A percentile compares a stretch with the other conserved stretches of the same genome.
phyloP scores from a whole-genome alignment of 2,329 filamentous ascomycete genomes.

The Calonectria crousiana region DNA sequence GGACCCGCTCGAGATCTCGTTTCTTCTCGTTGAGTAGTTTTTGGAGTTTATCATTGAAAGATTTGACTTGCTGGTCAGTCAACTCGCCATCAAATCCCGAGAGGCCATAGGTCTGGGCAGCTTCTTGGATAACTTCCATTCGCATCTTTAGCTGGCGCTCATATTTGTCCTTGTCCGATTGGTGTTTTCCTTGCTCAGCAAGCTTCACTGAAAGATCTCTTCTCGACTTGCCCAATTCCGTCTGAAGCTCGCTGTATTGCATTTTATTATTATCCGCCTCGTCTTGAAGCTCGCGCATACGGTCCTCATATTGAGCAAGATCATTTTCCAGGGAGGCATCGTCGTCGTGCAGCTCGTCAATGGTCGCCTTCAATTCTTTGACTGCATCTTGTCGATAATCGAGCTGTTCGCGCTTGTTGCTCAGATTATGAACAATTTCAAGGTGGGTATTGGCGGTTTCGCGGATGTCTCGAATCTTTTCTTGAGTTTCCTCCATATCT shows the following conservation, averaged over 20 bases:
- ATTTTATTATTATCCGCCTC: conserved; percentile 73
- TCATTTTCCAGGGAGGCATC: conserved; percentile 81
- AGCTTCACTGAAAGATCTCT: conserved; percentile 64
- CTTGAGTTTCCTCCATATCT: conserved; percentile 71
- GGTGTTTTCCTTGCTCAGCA: conserved; percentile 79
- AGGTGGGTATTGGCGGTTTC: conserved; percentile 80
- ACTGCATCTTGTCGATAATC: conserved; percentile 78
- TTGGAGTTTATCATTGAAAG: conserved; percentile 83
- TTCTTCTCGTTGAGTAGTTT: conserved; percentile 84
- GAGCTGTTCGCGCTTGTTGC: conserved; percentile 81
- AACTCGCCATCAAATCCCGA: conserved; percentile 87
- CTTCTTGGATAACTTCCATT: conserved; percentile 80
- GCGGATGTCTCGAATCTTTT: conserved; percentile 74
- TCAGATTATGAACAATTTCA: conserved; percentile 79
- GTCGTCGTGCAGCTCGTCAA: conserved; percentile 82
- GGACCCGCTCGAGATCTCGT: conserved; percentile 79
- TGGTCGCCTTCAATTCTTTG: conserved; percentile 75
- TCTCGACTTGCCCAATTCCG: conserved; percentile 58
- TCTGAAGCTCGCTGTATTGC: conserved; percentile 75
- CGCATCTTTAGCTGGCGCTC: conserved; percentile 82
- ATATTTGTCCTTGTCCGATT: conserved; percentile 89
- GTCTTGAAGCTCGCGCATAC: conserved; percentile 73
- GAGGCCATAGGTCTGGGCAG: conserved; percentile 81
- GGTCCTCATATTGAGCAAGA: conserved; percentile 82
- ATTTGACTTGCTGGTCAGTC: conserved; percentile 77